These are phyloP conservation scores for Candida piceae DNA, from an alignment of 805 yeast species.

Conservation along the genomic window DNA sequence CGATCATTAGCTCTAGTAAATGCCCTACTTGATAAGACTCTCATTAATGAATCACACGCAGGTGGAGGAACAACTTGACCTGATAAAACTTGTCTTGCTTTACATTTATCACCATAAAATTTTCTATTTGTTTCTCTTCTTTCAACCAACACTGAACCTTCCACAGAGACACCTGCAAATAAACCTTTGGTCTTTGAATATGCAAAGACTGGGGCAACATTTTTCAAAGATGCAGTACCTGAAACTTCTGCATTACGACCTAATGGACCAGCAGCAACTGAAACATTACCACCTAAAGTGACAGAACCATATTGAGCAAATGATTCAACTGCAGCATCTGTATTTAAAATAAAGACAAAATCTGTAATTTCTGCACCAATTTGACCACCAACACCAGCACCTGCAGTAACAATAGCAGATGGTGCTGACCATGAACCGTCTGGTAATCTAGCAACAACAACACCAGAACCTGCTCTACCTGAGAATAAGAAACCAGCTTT, in stretches of 20 bases:
- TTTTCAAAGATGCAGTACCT: slow-evolving; percentile 83
- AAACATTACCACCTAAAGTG: slow-evolving; percentile 90
- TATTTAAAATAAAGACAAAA: slow-evolving; percentile 88
- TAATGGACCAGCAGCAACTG: slow-evolving; percentile 95
- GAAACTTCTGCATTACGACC: slow-evolving; percentile 98
- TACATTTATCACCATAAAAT: slow-evolving; percentile 84
- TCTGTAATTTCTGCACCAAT: slow-evolving; percentile 95
- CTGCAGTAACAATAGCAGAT: slow-evolving; percentile 90
- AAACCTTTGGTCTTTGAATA: slow-evolving; percentile 95
- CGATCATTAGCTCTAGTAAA: slow-evolving; percentile 46
- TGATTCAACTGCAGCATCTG: slow-evolving; percentile 82
- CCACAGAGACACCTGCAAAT: slow-evolving; percentile 95
- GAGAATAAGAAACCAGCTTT: slow-evolving; percentile 96
- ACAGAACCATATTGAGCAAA: slow-evolving; percentile 93
- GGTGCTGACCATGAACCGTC: slow-evolving; percentile 99
- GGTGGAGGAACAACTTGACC: slow-evolving; percentile 95
- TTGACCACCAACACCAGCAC: slow-evolving; percentile 99
- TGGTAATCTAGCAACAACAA: slow-evolving; percentile 86
- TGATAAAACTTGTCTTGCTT: slow-evolving; percentile 76
- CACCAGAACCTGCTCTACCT: slow-evolving; percentile 97
- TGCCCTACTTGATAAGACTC: slow-evolving; percentile 80
- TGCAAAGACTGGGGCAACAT: slow-evolving; percentile 86
- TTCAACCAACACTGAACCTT: slow-evolving; percentile 94
- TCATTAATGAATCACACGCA: slow-evolving; percentile 78
- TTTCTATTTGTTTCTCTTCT: slow-evolving; percentile 96